Conservation (phyloP, 192 early-diverging fungal species). For the Coemansia sp. region DNA sequence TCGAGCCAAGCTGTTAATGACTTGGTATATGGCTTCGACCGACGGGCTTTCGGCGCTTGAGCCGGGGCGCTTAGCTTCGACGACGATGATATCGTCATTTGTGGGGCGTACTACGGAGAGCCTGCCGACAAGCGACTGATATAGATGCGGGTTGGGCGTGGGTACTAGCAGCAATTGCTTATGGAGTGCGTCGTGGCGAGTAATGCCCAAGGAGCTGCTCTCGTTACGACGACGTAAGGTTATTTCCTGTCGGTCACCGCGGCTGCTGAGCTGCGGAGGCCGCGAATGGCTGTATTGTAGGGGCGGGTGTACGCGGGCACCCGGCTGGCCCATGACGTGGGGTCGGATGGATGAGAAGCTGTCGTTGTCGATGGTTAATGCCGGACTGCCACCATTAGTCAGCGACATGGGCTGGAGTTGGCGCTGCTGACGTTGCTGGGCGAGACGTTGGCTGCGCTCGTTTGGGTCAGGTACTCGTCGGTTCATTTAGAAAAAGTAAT, state of each 20-base stretch:
- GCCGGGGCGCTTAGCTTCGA: slow-evolving; percentile 2
- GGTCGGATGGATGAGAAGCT: slow-evolving; percentile 33
- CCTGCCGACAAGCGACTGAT: slow-evolving; percentile 19
- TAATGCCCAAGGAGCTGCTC: slow-evolving; percentile 16
- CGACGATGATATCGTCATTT: slow-evolving; percentile 21
- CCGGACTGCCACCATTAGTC: slow-evolving; percentile 14
- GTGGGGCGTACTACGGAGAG: slow-evolving; percentile 27
- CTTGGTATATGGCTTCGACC: slow-evolving; percentile 34
- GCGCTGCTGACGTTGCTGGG: slow-evolving; percentile 2
- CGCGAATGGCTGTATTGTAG: background rate
- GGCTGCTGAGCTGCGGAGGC: background rate
- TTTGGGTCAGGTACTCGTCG: background rate
- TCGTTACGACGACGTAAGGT: background rate
- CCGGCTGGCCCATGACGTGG: slow-evolving; percentile 39
- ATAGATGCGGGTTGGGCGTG: slow-evolving; percentile 8
- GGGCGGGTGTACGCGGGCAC: slow-evolving; percentile 10
- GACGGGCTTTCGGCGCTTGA: slow-evolving; percentile 2
- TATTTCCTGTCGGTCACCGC: background rate
- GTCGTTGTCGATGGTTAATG: slow-evolving; percentile 33
- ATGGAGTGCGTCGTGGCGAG: slow-evolving; percentile 20
- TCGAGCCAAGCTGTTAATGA: slow-evolving; percentile 5
- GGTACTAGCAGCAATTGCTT: slow-evolving; percentile 31
- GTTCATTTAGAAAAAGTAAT: background rate
- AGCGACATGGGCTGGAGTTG: background rate
- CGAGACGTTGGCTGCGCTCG: background rate